Evolutionary conservation across 371 early-diverging fungal genomes (phyloP).

Genomic region (Lichtheimia corymbifera): DNA sequence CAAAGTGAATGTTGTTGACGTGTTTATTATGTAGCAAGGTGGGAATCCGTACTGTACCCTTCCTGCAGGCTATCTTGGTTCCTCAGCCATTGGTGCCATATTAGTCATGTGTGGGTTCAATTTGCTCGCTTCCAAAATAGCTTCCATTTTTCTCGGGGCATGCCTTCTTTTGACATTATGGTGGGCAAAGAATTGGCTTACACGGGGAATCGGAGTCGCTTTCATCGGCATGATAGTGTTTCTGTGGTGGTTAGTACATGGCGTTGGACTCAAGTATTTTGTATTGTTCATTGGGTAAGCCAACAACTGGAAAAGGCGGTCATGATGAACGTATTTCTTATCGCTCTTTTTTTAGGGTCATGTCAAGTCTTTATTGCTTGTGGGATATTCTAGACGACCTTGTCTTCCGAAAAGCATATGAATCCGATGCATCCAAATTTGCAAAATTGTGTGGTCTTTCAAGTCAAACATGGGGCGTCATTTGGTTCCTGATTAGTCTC

Average conservation of each 20-base stretch:
- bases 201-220: conserved; percentile 73
- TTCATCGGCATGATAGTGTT: conserved; percentile 78
- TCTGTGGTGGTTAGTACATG: conserved; percentile 77
- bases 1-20: not conserved
- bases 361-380: conserved; percentile 83
- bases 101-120: conserved; percentile 90
- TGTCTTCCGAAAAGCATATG: conserved; percentile 82
- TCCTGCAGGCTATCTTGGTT: conserved; percentile 77
- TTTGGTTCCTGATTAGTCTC: conserved; percentile 85
- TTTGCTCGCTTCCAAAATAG: conserved; percentile 78
- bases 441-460: conserved; percentile 71
- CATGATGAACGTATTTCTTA: not conserved
- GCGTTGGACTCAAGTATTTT: conserved; percentile 76
- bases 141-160: conserved; percentile 77
- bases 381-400: conserved; percentile 93
- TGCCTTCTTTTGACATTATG: conserved; percentile 72
- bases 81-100: conserved; percentile 77
- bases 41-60: conserved; percentile 68
- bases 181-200: conserved; percentile 87
- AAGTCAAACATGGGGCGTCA: conserved; percentile 76
- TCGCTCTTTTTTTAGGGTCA: conserved; percentile 52
- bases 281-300: conserved; percentile 85
- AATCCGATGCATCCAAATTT: conserved; percentile 84
- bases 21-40: conserved; percentile 45
- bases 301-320: no score